Evolutionary conservation across 139 green algal species (phyloP).

Genomic region (Mychonastes homosphaera): DNA sequence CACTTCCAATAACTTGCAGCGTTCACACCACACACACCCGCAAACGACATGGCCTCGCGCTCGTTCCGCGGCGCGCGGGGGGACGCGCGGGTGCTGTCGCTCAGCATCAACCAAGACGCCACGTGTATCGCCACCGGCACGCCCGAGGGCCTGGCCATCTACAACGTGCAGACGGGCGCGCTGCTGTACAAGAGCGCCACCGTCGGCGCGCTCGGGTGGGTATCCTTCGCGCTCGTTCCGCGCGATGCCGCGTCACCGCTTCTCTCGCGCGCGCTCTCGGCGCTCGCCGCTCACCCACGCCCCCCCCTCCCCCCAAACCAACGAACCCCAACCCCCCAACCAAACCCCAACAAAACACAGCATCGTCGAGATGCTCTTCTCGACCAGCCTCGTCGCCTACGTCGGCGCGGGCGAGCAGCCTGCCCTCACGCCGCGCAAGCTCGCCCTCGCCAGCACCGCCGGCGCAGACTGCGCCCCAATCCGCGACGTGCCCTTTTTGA

Average conservation of each 20-base stretch:
- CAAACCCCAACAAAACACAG: conserved; percentile 25
- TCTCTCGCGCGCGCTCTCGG: background rate
- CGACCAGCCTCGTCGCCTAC: conserved; percentile 64
- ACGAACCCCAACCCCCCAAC: background rate
- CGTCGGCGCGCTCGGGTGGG: conserved; percentile 51
- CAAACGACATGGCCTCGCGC: no score
- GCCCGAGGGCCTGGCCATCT: conserved; percentile 50
- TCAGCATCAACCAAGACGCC: conserved; percentile 66
- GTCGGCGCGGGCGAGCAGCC: conserved; percentile 71
- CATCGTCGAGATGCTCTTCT: conserved; percentile 72
- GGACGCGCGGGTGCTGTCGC: no score
- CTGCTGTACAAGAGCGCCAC: conserved; percentile 32
- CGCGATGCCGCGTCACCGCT: background rate
- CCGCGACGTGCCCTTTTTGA: conserved; percentile 47
- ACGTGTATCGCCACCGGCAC: conserved; percentile 48
- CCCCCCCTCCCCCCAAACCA: background rate
- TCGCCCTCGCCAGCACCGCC: conserved; percentile 66
- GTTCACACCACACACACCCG: no score
- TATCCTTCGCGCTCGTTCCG: background rate
- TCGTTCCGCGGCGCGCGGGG: no score
- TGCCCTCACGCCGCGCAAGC: conserved; percentile 54
- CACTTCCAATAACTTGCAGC: no score
- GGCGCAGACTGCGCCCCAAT: conserved; percentile 23
- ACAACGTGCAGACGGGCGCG: conserved; percentile 40
- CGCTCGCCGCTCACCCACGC: background rate